These are phyloP conservation scores for Verbena officinalis DNA, from an alignment of 257 asterid genomes.

Conservation along the genomic window DNA sequence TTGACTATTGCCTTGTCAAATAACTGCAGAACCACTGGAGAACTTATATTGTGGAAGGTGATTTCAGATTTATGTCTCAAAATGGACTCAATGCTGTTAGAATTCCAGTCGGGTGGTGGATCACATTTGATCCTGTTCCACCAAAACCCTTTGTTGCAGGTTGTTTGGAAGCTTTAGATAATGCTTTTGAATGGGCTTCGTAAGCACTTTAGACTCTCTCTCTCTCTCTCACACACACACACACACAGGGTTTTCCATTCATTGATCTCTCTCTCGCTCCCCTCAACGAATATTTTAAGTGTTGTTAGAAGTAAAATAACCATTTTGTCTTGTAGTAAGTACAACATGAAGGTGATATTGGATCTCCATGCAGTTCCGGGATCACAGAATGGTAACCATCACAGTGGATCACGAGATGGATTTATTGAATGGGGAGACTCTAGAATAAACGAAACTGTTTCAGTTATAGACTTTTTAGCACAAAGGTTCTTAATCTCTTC, in stretches of 20 bases:
- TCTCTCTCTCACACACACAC: neutral
- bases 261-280: too few relatives aligned
- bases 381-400: constrained; percentile 58
- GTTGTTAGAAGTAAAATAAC: neutral
- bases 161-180: constrained; percentile 45
- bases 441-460: constrained; percentile 42
- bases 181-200: constrained; percentile 53
- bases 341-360: constrained; percentile 49
- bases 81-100: constrained; percentile 49
- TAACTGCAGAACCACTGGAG: constrained; percentile 44
- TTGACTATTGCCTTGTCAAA: neutral
- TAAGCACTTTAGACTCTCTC: constrained; percentile 27
- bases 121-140: constrained; percentile 44
- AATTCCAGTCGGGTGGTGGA: constrained; percentile 59
- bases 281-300: neutral
- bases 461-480: constrained; percentile 50
- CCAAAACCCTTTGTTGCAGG: constrained; percentile 53
- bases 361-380: constrained; percentile 59
- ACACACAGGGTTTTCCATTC: too few relatives aligned
- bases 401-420: constrained; percentile 55
- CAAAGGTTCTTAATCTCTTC: constrained; percentile 35
- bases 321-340: constrained; percentile 32
- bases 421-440: constrained; percentile 53
- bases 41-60: constrained; percentile 47
- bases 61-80: constrained; percentile 49